Base-by-base conservation (phyloP, 805 yeast genomes). In the Spathaspora passalidarum region DNA sequence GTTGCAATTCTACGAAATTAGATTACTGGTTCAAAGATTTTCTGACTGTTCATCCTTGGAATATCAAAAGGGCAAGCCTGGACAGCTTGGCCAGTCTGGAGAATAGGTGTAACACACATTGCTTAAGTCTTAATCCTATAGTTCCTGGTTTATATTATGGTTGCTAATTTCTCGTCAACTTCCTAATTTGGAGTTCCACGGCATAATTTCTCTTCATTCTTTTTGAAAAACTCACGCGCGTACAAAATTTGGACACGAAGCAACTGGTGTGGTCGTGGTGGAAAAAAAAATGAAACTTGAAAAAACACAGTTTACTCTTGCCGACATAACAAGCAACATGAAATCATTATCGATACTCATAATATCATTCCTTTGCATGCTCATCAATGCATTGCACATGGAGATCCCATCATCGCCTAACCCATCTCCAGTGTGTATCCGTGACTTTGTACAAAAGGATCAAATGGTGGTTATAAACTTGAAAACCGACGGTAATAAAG, bases 381-480 rank as follows among this genome's bases (percentile, higher is more conserved):
- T 61, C n/a, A 68, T 57, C 18, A 49, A 54, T 19, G 77, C 76
- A 11, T 66, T 81, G 51, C 80, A 73, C 57, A 68, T 80, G 55
- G 85, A 80, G 41, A 64, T 81, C 16, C 76, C 75, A 44, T 82
- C 84, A 16, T 61, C 57, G 6, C 56, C 66, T 3, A 63, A 66
- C 57, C 67, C 78, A 51, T 62, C 69, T 25, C 91, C 92, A 32
- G 80, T 84, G 48, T 94, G 99, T 73, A 79, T 94, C 53, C 87
- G 99, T 64, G 97, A 94, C 65, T 92, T 92, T 61, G 95, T 88
- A 45, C 72, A 79, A 41, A 86, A 82, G 54, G 91, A 89, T 47
- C 92, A 88, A 62, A 68, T 91, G 54, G 98, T 92, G 21, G 96
- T 92, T 39, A 87, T 91, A 47, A 85, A 84, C 53, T 78, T 89